Evolutionary conservation across 768 basidiomycete genomes (phyloP), one percentile per base, ranked within the genome.

Genomic region (Suillus subalutaceus): DNA sequence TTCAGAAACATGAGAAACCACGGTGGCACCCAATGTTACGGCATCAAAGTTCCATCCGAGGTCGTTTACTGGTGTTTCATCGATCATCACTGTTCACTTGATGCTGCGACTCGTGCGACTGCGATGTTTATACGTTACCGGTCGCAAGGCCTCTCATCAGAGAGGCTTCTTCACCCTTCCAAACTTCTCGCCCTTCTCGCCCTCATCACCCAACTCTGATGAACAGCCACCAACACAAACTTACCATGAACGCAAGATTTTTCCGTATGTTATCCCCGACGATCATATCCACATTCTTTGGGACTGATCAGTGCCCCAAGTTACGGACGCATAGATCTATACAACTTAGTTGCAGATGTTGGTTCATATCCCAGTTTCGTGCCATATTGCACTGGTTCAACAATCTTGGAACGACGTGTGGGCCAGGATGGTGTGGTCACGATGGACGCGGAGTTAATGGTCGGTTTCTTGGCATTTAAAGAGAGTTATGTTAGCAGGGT

Each of bases 401-500:
- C 85, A 30, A 83, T 96, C 64, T 80, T 96, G 46, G 61, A 69
- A 55, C 70, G 65, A 66, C 62, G 64, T 38, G 16, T 65, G 69
- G 48, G 70, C 73, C 67, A 74, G 63, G 77, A 79, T 72, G 77
- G 73, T 62, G 76, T 67, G 71, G 81, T 75, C 65, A 79, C 82
- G 56, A 87, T 97, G 80, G 88, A 94, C 48, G 96, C 91, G 8
- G 94, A 98, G 75, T 80, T 99, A 70, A 88, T 88, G 4, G 91
- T 97, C 41, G 94, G 94, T 9, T 99, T 98, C 76, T 85, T 96
- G 69, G 84, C 88, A 20, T 91, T 97, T 73, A 83, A 86, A 68
- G 97, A 99, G 78, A 90, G 87, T 77, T 99, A 97, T 77, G 82
- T 91, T 60, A 96, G 94, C 75, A 82, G 81, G 48, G 96, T 99